Base-by-base conservation (phyloP, 192 early-diverging fungal species). In the Podila horticola region DNA sequence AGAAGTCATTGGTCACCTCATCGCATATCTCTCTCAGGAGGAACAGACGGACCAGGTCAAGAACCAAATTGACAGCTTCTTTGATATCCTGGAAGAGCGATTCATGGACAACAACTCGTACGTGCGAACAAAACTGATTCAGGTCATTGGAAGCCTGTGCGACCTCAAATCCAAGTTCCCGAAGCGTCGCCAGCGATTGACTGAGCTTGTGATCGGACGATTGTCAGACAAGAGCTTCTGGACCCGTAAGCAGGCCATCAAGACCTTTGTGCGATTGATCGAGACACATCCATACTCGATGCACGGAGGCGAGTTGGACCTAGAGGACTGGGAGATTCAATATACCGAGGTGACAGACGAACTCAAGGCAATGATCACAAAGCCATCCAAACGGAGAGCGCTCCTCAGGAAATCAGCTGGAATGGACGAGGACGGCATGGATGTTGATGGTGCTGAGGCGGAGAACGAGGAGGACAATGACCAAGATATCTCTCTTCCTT, bases 161-260 rank as follows among this genome's bases (percentile, higher is more conserved):
- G 93, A 96, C 3, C 55, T 90, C 22, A 84, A 84, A 17, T 82
- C 84, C 57, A 94, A 94, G 64, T 94, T 94, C 66, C 92, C 92
- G 19, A 93, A 91, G 75, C 85, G 92, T 52, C 85, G 97, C 12
- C 91, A 92, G 55, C 83, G 84, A 19, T 82, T 98, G 13, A 84
- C 94, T 4, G 73, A 86, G 17, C 74, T 97, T 30, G 90, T 93
- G 5, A 89, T 94, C 38, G 91, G 92, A 26, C 88, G 95, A 36
- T 84, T 99, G 29, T 90, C 95, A 48, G 98, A 99, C 83, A 99
- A 98, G 82, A 93, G 93, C 49, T 92, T 91, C 67, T 90, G 87
- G 58, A 95, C 98, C 4, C 91, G 98, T 36, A 97, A 94, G 72
- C 91, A 95, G 69, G 95, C 98, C 0, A 93, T 99, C 60, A 95